Evolutionary conservation across 2,329 filamentous ascomycete genomes (phyloP), one percentile per base, ranked within the genome.

Genomic region (Aspergillus eucalypticola): DNA sequence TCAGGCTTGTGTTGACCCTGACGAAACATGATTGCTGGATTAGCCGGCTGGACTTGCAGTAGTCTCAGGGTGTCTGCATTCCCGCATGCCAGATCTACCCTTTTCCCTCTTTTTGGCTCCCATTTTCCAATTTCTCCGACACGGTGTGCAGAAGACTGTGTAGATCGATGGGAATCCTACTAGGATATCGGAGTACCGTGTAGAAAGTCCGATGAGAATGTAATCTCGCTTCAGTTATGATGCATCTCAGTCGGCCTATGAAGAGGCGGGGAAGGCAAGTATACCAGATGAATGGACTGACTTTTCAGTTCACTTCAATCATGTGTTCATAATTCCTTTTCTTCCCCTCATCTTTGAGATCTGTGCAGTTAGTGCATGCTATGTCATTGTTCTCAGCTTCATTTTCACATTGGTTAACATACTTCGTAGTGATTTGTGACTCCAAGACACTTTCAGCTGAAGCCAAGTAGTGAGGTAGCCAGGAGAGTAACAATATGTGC

Each of bases 11-110:
- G 54, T 58, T 35, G 54, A 44, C 38, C 25, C 38, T 53, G 50
- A 49, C 35, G 42, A 50, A 35, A 44, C 53, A 42, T 62, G 58
- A 57, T 60, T 62, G 57, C 49, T 56, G 53, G 50, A 48, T 50
- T 15, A 51, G 42, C n/a, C 53, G 52, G 42, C 51, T 52, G 59
- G 59, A 39, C 56, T 61, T 61, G 59, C 59, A 61, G 59, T 61
- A 61, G 59, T 39, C 44, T 29, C 38, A 52, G 59, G 59, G 59
- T 59, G 52, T 54, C 51, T 61, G 59, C 59, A 59, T 58, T 55
- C 44, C 58, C 55, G 59, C 56, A 61, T 55, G 55, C 54, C 38
- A 59, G 44, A 55, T 58, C 56, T 54, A 32, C 27, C 25, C 46
- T 54, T n/a, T 44, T 46, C 23, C 23, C 35, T 35, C 48, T 17